Evolutionary conservation across 2,329 filamentous ascomycete genomes (phyloP).

Genomic region (Byssothecium circinans): DNA sequence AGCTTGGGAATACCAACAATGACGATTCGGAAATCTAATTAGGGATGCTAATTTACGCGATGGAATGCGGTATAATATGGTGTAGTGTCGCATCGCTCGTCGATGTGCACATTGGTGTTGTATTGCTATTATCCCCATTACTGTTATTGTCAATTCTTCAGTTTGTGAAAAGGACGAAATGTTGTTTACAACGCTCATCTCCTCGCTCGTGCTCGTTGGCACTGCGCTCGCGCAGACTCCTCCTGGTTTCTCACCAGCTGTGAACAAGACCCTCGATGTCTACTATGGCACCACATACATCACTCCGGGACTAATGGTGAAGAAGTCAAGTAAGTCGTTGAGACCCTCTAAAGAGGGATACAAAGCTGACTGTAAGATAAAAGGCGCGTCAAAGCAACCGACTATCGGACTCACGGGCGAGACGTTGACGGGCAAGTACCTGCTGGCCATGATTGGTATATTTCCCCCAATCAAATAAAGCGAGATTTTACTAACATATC

Average conservation of each 20-base stretch:
- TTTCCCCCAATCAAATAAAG: background rate
- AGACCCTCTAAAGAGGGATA: background rate
- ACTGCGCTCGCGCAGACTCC: conserved; percentile 18
- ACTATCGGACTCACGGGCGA: conserved; percentile 27
- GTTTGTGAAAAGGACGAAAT: conserved; percentile 3
- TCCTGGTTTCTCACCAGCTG: conserved; percentile 24
- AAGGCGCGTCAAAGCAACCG: conserved; percentile 23
- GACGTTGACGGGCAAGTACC: conserved; percentile 28
- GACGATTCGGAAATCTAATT: background rate
- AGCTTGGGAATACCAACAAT: background rate
- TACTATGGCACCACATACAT: conserved; percentile 35
- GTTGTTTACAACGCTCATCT: conserved; percentile 7
- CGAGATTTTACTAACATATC: background rate
- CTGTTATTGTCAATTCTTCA: background rate
- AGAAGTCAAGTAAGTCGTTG: conserved; percentile 27
- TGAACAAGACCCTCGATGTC: conserved; percentile 29
- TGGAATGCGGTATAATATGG: background rate
- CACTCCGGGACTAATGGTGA: conserved; percentile 29
- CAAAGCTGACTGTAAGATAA: background rate
- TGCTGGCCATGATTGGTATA: conserved; percentile 35
- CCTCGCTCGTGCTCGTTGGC: conserved; percentile 1
- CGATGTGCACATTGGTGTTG: background rate
- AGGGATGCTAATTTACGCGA: background rate
- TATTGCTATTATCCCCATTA: background rate
- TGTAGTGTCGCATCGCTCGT: background rate